A percentile compares a stretch with the other conserved stretches of the same genome.
Evolutionary conservation across 805 yeast species (phyloP).

Genomic region (Yarrowia yakushimensis): DNA sequence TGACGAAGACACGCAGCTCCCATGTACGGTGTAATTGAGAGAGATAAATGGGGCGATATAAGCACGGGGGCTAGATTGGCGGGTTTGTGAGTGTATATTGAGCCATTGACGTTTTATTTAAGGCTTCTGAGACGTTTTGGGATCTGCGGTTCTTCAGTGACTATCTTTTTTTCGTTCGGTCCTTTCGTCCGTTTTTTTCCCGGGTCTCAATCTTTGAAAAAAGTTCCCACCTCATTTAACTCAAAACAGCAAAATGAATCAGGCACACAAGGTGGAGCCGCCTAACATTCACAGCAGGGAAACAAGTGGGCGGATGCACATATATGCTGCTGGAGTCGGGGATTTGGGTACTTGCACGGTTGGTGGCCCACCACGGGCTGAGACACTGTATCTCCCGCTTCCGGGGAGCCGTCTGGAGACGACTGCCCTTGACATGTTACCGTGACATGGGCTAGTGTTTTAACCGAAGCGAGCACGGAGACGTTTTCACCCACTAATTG

Average conservation of each 20-base stretch:
- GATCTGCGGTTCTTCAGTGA: no score
- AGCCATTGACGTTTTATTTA: no score
- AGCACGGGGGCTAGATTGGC: neutral
- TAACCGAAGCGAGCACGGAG: neutral
- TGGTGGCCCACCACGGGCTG: neutral
- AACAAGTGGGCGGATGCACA: slow-evolving; percentile 9
- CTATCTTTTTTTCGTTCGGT: neutral
- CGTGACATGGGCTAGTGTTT: neutral
- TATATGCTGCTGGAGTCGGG: neutral
- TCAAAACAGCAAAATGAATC: slow-evolving; percentile 22
- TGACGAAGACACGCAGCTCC: slow-evolving; percentile 20
- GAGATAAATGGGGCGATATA: slow-evolving; percentile 17
- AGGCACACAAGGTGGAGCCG: slow-evolving; percentile 19
- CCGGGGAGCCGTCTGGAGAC: neutral
- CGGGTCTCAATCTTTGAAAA: neutral
- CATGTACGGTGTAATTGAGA: neutral
- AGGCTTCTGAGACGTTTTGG: no score
- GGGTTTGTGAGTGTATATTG: no score
- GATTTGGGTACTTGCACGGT: neutral
- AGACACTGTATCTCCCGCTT: neutral
- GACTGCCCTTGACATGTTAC: neutral
- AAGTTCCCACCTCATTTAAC: slow-evolving; percentile 10
- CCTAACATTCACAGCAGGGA: slow-evolving; percentile 1
- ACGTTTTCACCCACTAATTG: neutral
- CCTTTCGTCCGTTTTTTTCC: neutral